These are phyloP conservation scores for Lasiosphaeria ovina DNA, from an alignment of 495 filamentous ascomycete genomes.

Conservation along the genomic window DNA sequence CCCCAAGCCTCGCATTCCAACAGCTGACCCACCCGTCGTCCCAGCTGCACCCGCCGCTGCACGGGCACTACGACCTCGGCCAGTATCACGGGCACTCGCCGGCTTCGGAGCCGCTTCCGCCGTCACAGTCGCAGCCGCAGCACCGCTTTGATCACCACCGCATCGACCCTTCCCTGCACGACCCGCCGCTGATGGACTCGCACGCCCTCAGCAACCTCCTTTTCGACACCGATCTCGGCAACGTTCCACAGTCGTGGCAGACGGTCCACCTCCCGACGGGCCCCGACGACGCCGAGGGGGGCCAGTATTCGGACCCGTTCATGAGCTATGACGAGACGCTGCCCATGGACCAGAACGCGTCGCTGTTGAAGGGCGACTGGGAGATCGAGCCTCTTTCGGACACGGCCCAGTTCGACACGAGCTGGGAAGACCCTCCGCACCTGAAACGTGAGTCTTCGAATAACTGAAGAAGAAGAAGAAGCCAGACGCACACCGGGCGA, in stretches of 20 bases:
- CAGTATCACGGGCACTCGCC: slow-evolving; percentile 22
- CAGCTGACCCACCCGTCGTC: background rate
- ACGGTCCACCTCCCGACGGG: slow-evolving; percentile 10
- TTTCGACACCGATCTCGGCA: slow-evolving; percentile 9
- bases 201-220: slow-evolving; percentile 20
- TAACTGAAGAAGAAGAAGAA: background rate
- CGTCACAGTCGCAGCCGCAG: slow-evolving; percentile 21
- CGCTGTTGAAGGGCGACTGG: slow-evolving; percentile 27
- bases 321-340: slow-evolving; percentile 27
- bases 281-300: slow-evolving; percentile 14
- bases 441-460: slow-evolving; percentile 11
- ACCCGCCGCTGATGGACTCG: slow-evolving; percentile 13
- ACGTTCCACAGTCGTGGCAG: slow-evolving; percentile 18
- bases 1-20: slow-evolving; percentile 37
- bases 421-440: slow-evolving; percentile 20
- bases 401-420: slow-evolving; percentile 23
- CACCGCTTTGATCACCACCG: slow-evolving; percentile 27
- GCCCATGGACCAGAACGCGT: slow-evolving; percentile 23
- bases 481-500: too few species aligned
- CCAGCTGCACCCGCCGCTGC: slow-evolving; percentile 6
- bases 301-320: slow-evolving; percentile 19
- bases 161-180: slow-evolving; percentile 29
- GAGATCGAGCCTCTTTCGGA: slow-evolving; percentile 35
- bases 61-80: slow-evolving; percentile 16
- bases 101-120: slow-evolving; percentile 7